phyloP scores from a whole-genome alignment of 352 stramenopile genomes.

The Pythium graminicola region DNA sequence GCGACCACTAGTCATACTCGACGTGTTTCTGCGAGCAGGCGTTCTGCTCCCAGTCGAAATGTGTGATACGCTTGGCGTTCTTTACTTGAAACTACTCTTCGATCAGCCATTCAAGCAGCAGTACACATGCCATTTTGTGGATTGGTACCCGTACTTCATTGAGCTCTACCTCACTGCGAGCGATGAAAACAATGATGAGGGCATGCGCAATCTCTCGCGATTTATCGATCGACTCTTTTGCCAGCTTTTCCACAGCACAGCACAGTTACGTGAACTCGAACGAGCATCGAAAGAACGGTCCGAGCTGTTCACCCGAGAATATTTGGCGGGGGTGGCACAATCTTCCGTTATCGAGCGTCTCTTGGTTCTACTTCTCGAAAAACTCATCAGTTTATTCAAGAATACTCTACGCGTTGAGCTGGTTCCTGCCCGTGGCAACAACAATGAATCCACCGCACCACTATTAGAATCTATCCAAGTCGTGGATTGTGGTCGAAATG shows the following conservation, averaged over 20 bases:
- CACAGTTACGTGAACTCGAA: conserved; percentile 66
- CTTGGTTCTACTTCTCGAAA: conserved; percentile 57
- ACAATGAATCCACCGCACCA: not conserved
- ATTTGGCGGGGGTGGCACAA: not conserved
- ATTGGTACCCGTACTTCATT: conserved; percentile 78
- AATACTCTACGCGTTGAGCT: conserved; percentile 53
- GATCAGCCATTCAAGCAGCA: conserved; percentile 74
- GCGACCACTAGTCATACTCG: conserved; percentile 36
- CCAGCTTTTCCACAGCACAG: conserved; percentile 78
- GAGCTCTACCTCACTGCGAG: conserved; percentile 58
- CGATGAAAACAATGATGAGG: conserved; percentile 66
- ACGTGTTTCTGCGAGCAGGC: conserved; percentile 66
- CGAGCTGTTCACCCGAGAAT: not conserved
- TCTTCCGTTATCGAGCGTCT: conserved; percentile 51
- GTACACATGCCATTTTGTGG: conserved; percentile 77
- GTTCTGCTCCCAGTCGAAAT: conserved; percentile 64
- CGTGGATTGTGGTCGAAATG: conserved; percentile 54
- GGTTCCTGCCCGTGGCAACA: conserved; percentile 29
- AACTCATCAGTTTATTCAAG: conserved; percentile 58
- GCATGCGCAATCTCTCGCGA: conserved; percentile 65
- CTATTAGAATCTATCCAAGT: conserved; percentile 36
- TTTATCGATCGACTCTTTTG: conserved; percentile 84
- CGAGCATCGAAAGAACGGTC: conserved; percentile 28
- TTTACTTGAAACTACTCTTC: conserved; percentile 79
- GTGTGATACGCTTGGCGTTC: conserved; percentile 67